Evolutionary conservation across 179 eudicot species (phyloP).

Genomic region (Spergularia azorica): DNA sequence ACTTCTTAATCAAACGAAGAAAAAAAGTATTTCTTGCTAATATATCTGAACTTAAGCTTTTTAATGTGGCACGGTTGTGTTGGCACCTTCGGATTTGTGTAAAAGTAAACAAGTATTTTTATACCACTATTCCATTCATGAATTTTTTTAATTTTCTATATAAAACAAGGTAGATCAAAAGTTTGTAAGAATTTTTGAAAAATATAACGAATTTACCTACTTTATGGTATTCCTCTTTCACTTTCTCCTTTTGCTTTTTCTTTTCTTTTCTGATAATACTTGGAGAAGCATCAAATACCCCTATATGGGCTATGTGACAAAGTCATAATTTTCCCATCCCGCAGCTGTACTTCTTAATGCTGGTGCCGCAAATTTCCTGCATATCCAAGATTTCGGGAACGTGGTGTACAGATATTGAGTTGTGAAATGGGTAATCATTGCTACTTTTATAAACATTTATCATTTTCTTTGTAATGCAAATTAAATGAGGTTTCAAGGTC

Average conservation of each 20-base stretch:
- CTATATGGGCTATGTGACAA: neutral
- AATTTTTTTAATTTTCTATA: no score
- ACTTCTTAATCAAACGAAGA: no score
- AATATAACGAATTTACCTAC: slow-evolving; percentile 13
- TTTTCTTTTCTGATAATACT: neutral
- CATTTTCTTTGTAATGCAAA: no score
- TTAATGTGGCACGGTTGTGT: no score
- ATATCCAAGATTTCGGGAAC: slow-evolving; percentile 16
- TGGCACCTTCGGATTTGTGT: no score
- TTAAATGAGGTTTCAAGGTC: no score
- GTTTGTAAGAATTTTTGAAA: neutral
- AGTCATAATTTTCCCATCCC: neutral
- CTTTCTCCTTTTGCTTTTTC: neutral
- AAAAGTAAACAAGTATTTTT: no score
- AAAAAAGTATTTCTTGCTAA: no score
- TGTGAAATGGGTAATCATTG: neutral
- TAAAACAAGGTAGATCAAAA: neutral
- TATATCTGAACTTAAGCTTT: no score
- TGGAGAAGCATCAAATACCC: slow-evolving; percentile 26
- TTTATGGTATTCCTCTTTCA: slow-evolving; percentile 19
- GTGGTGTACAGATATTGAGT: slow-evolving; percentile 6
- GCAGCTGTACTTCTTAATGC: neutral
- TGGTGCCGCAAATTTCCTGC: neutral
- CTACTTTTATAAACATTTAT: neutral
- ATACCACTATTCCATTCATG: no score